Evolutionary conservation across 345 rosid species (phyloP).

Genomic region (Gossypium turneri): DNA sequence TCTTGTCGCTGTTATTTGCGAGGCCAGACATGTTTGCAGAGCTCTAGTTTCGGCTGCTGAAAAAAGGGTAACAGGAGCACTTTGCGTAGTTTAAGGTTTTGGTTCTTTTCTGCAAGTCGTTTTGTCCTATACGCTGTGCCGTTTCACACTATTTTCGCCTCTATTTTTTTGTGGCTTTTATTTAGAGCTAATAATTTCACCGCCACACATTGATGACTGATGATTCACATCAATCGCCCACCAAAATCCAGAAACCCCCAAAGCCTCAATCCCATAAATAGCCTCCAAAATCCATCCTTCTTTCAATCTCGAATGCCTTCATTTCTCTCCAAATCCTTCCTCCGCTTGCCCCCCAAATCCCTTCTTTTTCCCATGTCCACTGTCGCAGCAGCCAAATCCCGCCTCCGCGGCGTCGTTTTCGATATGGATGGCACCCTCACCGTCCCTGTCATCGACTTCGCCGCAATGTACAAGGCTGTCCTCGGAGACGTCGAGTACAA

Average conservation of each 20-base stretch:
- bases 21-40: conserved; percentile 28
- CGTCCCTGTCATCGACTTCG: conserved; percentile 85
- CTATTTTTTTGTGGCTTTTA: background rate
- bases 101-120: background rate
- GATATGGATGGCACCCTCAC: conserved; percentile 93
- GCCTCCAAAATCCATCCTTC: conserved; percentile 6
- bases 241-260: background rate
- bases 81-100: background rate
- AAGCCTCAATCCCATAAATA: background rate
- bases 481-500: conserved; percentile 75
- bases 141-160: background rate
- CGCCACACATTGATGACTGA: background rate
- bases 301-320: conserved; percentile 20
- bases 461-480: conserved; percentile 79
- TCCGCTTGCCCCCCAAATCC: conserved; percentile 26
- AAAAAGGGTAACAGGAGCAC: background rate
- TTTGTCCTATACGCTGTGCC: background rate
- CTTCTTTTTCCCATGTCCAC: conserved; percentile 21
- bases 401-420: conserved; percentile 62
- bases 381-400: conserved; percentile 31
- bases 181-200: background rate
- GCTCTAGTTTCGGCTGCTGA: background rate
- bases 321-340: conserved; percentile 21
- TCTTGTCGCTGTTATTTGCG: background rate
- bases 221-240: background rate